Evolutionary conservation across 176 grass and related monocot genomes (phyloP).

Genomic region (Oryza glaberrima): DNA sequence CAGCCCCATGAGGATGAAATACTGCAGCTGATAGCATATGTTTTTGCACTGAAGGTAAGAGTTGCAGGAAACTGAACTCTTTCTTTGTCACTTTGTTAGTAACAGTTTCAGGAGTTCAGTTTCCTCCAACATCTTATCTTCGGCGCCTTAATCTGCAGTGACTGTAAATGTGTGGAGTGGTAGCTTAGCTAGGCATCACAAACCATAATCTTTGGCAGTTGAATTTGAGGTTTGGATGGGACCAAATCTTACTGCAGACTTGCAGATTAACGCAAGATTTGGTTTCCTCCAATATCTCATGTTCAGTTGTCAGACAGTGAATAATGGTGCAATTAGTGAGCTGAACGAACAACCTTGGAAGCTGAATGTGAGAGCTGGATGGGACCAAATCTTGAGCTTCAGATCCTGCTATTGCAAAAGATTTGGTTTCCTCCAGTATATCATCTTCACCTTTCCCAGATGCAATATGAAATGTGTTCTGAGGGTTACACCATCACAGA

Average conservation of each 20-base stretch:
- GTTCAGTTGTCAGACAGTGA: conserved; percentile 24
- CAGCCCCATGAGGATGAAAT: not conserved
- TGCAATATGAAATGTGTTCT: not conserved
- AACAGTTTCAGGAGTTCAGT: conserved; percentile 38
- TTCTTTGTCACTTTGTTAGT: not conserved
- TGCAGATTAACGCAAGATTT: conserved; percentile 15
- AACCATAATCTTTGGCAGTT: conserved; percentile 23
- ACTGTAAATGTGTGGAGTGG: too few species aligned
- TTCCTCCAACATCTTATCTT: conserved; percentile 55
- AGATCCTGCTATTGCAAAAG: not conserved
- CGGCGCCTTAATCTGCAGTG: conserved; percentile 21
- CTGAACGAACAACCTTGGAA: conserved; percentile 19
- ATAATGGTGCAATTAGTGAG: not conserved
- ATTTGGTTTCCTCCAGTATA: conserved; percentile 60
- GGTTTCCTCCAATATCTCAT: conserved; percentile 64
- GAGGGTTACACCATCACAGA: not conserved
- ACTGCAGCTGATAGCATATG: not conserved
- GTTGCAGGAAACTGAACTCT: conserved; percentile 62
- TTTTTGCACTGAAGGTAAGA: conserved; percentile 48
- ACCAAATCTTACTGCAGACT: conserved; percentile 27
- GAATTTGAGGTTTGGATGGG: conserved; percentile 52
- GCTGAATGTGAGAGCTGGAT: conserved; percentile 47
- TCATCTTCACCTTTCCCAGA: conserved; percentile 39
- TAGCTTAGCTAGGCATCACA: not conserved
- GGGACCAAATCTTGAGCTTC: conserved; percentile 37